Conservation (phyloP, 768 basidiomycete genomes). For the Chalciporus sphaerocephalus region DNA sequence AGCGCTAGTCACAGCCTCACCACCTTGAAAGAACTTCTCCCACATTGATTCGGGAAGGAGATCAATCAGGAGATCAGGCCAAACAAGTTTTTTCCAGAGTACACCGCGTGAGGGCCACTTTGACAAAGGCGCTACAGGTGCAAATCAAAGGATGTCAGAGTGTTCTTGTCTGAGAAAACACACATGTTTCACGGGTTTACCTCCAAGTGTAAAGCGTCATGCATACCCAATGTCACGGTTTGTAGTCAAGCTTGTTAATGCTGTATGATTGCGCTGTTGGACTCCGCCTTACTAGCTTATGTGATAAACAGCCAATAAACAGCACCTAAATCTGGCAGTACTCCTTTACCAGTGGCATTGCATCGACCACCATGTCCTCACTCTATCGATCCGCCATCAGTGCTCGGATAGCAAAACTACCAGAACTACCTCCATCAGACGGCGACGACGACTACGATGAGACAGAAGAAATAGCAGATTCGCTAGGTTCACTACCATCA, state of each 20-base stretch:
- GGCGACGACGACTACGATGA: conserved; percentile 41
- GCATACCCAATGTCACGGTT: no score
- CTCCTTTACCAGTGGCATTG: neutral
- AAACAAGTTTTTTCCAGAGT: neutral
- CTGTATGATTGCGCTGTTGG: no score
- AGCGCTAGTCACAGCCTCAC: no score
- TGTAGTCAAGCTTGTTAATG: no score
- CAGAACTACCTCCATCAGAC: conserved; percentile 42
- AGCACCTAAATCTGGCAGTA: neutral
- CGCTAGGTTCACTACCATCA: conserved; percentile 56
- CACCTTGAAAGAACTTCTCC: no score
- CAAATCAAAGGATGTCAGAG: neutral
- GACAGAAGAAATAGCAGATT: conserved; percentile 51
- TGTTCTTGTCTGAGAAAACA: neutral
- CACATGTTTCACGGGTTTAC: neutral
- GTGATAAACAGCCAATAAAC: conserved; percentile 4
- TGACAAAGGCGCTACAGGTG: neutral
- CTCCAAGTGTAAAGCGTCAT: neutral
- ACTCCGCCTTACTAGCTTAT: no score
- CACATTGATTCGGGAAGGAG: neutral
- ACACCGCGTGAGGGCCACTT: neutral
- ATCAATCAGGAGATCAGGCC: neutral
- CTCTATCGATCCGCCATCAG: conserved; percentile 75
- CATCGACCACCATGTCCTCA: conserved; percentile 49
- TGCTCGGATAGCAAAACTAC: conserved; percentile 73